These are phyloP conservation scores for Gossypium gossypioides DNA, from an alignment of 441 rosid genomes.

Conservation along the genomic window DNA sequence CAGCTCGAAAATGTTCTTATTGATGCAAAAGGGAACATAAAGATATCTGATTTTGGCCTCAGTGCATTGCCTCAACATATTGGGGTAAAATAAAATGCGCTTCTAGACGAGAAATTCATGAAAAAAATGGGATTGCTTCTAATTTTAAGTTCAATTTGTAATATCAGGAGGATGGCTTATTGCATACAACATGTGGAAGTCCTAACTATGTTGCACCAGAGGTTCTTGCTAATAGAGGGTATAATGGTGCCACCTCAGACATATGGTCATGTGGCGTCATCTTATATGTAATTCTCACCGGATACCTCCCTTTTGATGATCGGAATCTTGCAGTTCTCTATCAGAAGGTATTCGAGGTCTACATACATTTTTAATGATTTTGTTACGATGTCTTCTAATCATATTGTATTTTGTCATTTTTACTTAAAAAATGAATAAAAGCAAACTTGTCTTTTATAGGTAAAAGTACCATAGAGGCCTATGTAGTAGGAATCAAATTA, in stretches of 20 bases:
- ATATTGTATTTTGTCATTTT: no score
- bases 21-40: conserved; percentile 69
- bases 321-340: conserved; percentile 83
- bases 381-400: no score
- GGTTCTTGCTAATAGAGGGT: conserved; percentile 80
- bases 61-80: conserved; percentile 90
- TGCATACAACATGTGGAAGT: conserved; percentile 93
- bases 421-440: no score
- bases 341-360: conserved; percentile 51
- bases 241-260: conserved; percentile 82
- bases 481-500: no score
- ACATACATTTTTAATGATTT: no score
- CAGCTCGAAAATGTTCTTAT: conserved; percentile 87
- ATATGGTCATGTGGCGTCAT: conserved; percentile 94
- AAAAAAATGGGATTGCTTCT: not conserved
- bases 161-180: conserved; percentile 66
- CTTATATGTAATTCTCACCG: conserved; percentile 70
- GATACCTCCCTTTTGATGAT: conserved; percentile 83
- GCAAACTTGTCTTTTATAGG: no score
- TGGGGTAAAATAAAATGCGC: conserved; percentile 40
- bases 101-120: not conserved
- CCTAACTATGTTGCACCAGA: conserved; percentile 93
- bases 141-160: conserved; percentile 1
- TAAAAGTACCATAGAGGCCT: no score
- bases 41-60: conserved; percentile 91